Evolutionary conservation across 108 stramenopile genomes (phyloP).

Genomic region (Thalassiosira profunda): DNA sequence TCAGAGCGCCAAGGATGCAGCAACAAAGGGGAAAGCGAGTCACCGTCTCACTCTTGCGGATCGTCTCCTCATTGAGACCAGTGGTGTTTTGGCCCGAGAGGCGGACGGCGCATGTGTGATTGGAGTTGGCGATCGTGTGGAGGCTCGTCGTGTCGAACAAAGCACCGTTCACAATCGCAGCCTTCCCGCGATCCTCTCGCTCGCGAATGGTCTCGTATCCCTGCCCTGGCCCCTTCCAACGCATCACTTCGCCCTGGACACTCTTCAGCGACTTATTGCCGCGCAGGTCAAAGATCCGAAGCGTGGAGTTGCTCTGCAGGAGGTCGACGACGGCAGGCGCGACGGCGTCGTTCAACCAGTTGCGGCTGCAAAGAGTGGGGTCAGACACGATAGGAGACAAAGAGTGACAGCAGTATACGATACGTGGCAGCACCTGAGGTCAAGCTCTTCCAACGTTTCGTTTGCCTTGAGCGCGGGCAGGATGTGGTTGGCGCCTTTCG

Average conservation of each 20-base stretch:
- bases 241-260: background rate
- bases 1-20: background rate
- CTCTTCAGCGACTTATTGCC: background rate
- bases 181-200: background rate
- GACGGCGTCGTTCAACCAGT: background rate
- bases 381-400: too few relatives aligned
- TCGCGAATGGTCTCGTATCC: background rate
- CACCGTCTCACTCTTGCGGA: background rate
- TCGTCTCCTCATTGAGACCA: background rate
- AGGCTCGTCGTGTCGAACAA: background rate
- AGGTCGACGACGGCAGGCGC: background rate
- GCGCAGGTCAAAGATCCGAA: background rate
- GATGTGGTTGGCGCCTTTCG: background rate
- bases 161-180: background rate
- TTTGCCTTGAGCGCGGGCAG: constrained; percentile 3
- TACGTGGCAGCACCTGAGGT: too few relatives aligned
- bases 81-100: background rate
- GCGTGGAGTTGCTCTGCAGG: constrained; percentile 5
- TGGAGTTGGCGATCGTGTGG: constrained; percentile 2
- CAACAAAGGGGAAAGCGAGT: background rate
- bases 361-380: too few relatives aligned
- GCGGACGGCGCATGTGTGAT: constrained; percentile 16
- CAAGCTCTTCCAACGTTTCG: background rate
- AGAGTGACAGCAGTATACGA: too few relatives aligned
- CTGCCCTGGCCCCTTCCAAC: too few relatives aligned